A percentile compares a stretch with the other conserved stretches of the same genome.
Evolutionary conservation across 1,284 basidiomycete genomes (phyloP).

Genomic region (Leucoagaricus sp.): DNA sequence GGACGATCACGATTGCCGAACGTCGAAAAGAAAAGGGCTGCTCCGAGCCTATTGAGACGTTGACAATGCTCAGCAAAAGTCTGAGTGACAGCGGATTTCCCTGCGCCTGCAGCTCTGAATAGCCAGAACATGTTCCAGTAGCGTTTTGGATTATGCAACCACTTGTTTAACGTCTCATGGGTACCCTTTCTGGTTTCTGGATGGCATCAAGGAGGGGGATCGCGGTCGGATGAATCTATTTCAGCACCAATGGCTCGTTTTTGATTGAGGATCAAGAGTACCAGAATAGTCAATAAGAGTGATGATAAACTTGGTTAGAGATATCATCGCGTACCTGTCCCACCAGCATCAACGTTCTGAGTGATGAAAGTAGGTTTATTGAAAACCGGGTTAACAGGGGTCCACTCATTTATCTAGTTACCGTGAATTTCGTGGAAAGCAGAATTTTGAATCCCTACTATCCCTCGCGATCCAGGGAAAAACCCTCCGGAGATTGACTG

Average conservation of each 20-base stretch:
- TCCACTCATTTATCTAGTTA: too few relatives aligned
- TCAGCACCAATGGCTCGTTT: background rate
- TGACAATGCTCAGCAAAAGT: slow-evolving; percentile 21
- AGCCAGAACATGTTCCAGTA: slow-evolving; percentile 22
- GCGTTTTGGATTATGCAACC: background rate
- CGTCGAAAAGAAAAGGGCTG: slow-evolving; percentile 22
- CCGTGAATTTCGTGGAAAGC: too few relatives aligned
- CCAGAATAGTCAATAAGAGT: background rate
- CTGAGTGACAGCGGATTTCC: slow-evolving; percentile 27
- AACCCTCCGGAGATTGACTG: too few relatives aligned
- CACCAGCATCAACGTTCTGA: background rate
- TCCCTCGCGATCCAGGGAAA: too few relatives aligned
- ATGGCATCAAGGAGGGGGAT: slow-evolving; percentile 2
- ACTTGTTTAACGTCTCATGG: background rate
- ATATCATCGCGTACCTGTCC: background rate
- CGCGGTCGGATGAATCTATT: background rate
- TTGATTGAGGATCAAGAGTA: background rate
- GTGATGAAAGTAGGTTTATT: too few relatives aligned
- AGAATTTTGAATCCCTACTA: too few relatives aligned
- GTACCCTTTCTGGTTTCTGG: background rate
- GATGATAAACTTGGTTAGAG: background rate
- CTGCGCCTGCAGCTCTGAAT: slow-evolving; percentile 24
- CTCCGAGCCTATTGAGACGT: slow-evolving; percentile 14
- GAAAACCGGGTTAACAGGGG: too few relatives aligned
- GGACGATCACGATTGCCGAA: slow-evolving; percentile 1